phyloP scores from a whole-genome alignment of 805 yeast species.

The Candida jianshihensis region DNA sequence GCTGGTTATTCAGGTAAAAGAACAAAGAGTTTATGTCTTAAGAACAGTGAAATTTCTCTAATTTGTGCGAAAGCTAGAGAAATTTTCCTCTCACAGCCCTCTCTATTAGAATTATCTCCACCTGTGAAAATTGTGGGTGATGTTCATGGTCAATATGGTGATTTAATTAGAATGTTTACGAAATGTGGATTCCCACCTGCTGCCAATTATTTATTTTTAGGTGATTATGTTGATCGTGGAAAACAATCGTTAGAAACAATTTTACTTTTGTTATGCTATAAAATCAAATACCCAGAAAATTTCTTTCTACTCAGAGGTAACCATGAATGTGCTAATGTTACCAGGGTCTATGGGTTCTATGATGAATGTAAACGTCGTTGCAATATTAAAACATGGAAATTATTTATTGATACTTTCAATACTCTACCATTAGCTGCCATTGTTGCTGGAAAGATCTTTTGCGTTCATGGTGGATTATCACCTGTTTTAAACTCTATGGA shows the following conservation, averaged over 20 bases:
- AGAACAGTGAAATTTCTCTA: slow-evolving; percentile 80
- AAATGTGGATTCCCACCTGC: slow-evolving; percentile 97
- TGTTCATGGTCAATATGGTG: slow-evolving; percentile 95
- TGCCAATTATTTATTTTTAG: slow-evolving; percentile 84
- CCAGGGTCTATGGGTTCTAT: slow-evolving; percentile 94
- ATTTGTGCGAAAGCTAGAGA: slow-evolving; percentile 87
- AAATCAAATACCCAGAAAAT: slow-evolving; percentile 94
- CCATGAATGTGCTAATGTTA: slow-evolving; percentile 96
- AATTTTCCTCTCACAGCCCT: slow-evolving; percentile 83
- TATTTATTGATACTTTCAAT: slow-evolving; percentile 90
- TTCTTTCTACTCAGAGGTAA: slow-evolving; percentile 90
- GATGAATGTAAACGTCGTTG: slow-evolving; percentile 97
- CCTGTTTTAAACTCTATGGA: slow-evolving; percentile 60
- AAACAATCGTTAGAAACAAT: slow-evolving; percentile 94
- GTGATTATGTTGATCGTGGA: slow-evolving; percentile 97
- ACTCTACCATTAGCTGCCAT: slow-evolving; percentile 93
- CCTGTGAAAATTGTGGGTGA: slow-evolving; percentile 87
- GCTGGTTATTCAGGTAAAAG: slow-evolving; percentile 95
- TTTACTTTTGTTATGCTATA: slow-evolving; percentile 78
- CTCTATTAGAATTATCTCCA: slow-evolving; percentile 71
- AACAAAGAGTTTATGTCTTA: slow-evolving; percentile 82
- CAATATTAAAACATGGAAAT: slow-evolving; percentile 88
- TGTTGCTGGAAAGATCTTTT: slow-evolving; percentile 91
- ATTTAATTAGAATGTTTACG: slow-evolving; percentile 82
- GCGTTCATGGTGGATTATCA: slow-evolving; percentile 80